Evolutionary conservation across 2,329 filamentous ascomycete genomes (phyloP).

Genomic region (Paraphaeosphaeria sporulosa): DNA sequence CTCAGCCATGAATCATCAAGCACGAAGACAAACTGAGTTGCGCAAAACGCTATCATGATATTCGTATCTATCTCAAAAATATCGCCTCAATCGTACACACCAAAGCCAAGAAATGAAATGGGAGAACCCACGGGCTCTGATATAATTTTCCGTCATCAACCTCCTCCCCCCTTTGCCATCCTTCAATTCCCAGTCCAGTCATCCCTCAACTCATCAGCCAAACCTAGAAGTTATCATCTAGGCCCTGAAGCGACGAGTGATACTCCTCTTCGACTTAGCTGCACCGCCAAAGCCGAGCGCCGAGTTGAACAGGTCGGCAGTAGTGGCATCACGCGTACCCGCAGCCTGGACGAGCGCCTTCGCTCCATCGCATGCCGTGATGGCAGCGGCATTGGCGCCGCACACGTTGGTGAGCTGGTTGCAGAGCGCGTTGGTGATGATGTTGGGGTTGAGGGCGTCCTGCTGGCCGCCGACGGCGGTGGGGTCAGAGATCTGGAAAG

Average conservation of each 20-base stretch:
- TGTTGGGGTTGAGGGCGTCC: slow-evolving; percentile 74
- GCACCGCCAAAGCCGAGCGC: slow-evolving; percentile 48
- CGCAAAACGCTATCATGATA: neutral
- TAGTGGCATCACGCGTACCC: slow-evolving; percentile 50
- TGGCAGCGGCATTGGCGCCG: slow-evolving; percentile 67
- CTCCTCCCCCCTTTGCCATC: neutral
- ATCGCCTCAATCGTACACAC: neutral
- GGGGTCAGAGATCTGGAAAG: slow-evolving; percentile 72
- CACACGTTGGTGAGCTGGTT: slow-evolving; percentile 74
- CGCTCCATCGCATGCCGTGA: slow-evolving; percentile 61
- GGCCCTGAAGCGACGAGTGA: slow-evolving; percentile 22
- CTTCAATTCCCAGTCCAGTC: too few species aligned
- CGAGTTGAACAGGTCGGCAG: slow-evolving; percentile 52
- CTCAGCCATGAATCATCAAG: too few species aligned
- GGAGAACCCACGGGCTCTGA: neutral
- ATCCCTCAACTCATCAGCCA: neutral
- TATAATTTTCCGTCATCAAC: neutral
- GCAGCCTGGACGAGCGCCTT: slow-evolving; percentile 60
- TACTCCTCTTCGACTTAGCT: slow-evolving; percentile 34
- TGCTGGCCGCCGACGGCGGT: slow-evolving; percentile 67
- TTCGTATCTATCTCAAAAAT: neutral
- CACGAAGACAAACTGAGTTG: neutral
- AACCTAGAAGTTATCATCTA: neutral
- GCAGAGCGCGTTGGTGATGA: slow-evolving; percentile 76
- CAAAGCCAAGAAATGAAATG: neutral